Evolutionary conservation across 495 filamentous ascomycete species (phyloP), one percentile per base, ranked within the genome.

Genomic region (Corynascus novoguineensis): DNA sequence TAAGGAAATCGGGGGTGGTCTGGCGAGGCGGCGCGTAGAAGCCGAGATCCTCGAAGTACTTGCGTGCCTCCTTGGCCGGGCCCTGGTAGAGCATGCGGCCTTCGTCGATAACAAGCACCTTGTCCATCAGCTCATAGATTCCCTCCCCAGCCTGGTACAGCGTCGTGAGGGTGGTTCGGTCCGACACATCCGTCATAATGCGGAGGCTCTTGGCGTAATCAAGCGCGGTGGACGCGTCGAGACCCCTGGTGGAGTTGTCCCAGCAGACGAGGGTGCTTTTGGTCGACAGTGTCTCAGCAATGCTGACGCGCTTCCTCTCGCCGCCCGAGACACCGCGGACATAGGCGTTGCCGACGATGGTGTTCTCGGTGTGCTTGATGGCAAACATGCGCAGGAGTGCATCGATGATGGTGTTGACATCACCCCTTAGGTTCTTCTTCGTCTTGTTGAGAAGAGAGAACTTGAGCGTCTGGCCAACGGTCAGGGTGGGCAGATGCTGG

Each of bases 381-480:
- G 87, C 87, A 58, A 95, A 93, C 32, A 91, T 75, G 59, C 88
- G 85, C 35, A 88, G 77, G 37, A 93, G 77, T 1, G 87, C 83
- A 17, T 83, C 72, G 6, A 90, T 76, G 40, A 89, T 86, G 48
- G 87, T 71, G 4, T 83, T 79, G 24, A 90, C 85, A 51, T 87
- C 84, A 1, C 73, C 78, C 17, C 78, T 78, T n/a, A 85, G 79
- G 40, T 79, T 74, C 71, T 86, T 89, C 69, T 82, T 86, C n/a
- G 86, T 89, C 73, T 91, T 91, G 75, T 85, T 92, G 65, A 86
- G 83, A 9, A 92, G 74, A 0, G 89, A 86, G 66, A 96, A 95
- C n/a, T 82, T 83, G 47, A 93, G 73, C 0, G 90, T 95, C 63
- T 92, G 81, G 77, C 85, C 73, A 2, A 96, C 89, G 2, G 85